Evolutionary conservation across 805 yeast genomes (phyloP).

Genomic region (Starmerella bombicola): DNA sequence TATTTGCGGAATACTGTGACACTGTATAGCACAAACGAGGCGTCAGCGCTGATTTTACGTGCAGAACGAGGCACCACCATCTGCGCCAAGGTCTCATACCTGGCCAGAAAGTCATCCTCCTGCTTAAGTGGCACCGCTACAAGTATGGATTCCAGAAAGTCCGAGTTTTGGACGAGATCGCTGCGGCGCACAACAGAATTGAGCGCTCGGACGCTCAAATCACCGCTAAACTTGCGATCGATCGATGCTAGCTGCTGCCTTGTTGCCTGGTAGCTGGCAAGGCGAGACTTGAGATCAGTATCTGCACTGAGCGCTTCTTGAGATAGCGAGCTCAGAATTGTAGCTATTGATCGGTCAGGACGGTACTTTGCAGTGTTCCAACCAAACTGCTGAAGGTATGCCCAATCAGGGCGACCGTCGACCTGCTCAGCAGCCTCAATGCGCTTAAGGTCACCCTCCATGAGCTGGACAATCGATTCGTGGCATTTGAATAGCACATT

Average conservation of each 20-base stretch:
- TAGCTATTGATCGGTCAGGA: constrained; percentile 68
- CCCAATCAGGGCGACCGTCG: constrained; percentile 43
- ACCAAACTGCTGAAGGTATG: constrained; percentile 58
- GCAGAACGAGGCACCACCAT: constrained; percentile 94
- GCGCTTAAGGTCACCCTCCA: constrained; percentile 31
- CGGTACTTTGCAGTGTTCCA: constrained; percentile 88
- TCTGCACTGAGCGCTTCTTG: constrained; percentile 75
- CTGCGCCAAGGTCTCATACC: constrained; percentile 63
- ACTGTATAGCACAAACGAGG: constrained; percentile 58
- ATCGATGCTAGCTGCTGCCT: constrained; percentile 75
- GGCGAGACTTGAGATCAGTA: constrained; percentile 67
- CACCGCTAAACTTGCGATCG: constrained; percentile 88
- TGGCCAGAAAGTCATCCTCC: constrained; percentile 45
- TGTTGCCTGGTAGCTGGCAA: constrained; percentile 64
- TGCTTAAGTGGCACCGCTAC: constrained; percentile 72
- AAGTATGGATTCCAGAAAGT: constrained; percentile 72
- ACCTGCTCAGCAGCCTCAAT: constrained; percentile 40
- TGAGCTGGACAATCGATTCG: constrained; percentile 45
- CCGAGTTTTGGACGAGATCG: constrained; percentile 75
- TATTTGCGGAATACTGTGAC: constrained; percentile 79
- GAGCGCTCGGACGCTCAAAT: constrained; percentile 75
- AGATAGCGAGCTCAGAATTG: constrained; percentile 55
- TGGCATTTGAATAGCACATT: constrained; percentile 58
- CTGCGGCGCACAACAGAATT: constrained; percentile 77
- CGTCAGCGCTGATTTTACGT: constrained; percentile 51